phyloP scores from a whole-genome alignment of 176 grass and related monocot genomes.

The Elymus sibiricus region DNA sequence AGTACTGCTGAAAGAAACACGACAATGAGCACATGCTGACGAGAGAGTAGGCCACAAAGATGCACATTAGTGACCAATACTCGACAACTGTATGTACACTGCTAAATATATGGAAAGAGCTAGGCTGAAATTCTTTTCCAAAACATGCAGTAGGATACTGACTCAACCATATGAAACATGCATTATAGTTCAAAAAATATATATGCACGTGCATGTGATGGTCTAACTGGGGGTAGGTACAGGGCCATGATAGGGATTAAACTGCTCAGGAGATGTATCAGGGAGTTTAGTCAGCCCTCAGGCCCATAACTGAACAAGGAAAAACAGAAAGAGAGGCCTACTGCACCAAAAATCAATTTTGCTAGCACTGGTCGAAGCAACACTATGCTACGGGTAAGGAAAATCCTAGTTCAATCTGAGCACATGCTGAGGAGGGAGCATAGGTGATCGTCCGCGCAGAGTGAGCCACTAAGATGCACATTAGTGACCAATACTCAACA shows the following conservation, averaged over 20 bases:
- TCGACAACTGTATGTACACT: background rate
- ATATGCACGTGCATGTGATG: background rate
- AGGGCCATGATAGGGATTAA: background rate
- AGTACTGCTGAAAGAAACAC: background rate
- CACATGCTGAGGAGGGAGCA: background rate
- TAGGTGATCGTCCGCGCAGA: background rate
- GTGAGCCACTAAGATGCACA: background rate
- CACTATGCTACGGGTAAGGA: background rate
- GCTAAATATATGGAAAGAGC: background rate
- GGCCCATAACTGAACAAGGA: background rate
- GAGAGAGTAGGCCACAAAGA: background rate
- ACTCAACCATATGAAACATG: background rate
- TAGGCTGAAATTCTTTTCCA: background rate
- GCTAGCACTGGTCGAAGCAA: background rate
- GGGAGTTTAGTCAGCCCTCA: background rate
- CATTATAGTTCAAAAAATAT: too few relatives aligned
- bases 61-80: background rate
- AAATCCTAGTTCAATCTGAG: background rate
- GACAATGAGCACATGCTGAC: background rate
- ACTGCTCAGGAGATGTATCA: background rate
- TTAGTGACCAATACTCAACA: background rate
- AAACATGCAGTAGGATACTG: background rate
- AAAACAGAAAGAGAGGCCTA: background rate
- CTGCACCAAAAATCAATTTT: background rate
- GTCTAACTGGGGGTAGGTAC: background rate